These are phyloP conservation scores for Amoeboaphelidium occidentale DNA, from an alignment of 371 early-diverging fungal genomes.

Conservation along the genomic window DNA sequence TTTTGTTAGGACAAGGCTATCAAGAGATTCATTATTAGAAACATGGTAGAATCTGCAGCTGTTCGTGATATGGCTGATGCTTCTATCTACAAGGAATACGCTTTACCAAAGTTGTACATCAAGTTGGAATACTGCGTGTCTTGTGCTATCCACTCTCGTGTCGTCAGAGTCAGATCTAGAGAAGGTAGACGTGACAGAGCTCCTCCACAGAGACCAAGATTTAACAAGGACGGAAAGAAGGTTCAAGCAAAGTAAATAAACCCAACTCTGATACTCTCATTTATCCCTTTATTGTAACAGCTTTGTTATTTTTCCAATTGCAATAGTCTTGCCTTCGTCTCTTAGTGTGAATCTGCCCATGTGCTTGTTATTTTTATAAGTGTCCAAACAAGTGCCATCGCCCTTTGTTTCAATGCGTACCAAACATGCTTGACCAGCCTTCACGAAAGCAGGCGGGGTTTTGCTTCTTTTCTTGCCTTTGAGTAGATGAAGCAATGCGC, in stretches of 20 bases:
- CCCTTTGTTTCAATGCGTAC: constrained; percentile 49
- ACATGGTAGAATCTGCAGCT: constrained; percentile 96
- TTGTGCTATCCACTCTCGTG: constrained; percentile 93
- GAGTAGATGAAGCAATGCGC: constrained; percentile 56
- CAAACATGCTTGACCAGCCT: constrained; percentile 57
- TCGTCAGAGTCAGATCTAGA: constrained; percentile 87
- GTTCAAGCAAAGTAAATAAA: too few species aligned
- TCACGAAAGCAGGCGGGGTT: constrained; percentile 71
- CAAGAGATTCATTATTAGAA: constrained; percentile 90
- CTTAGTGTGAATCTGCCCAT: constrained; percentile 88
- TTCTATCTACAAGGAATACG: constrained; percentile 81
- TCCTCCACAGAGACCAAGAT: constrained; percentile 69
- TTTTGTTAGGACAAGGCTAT: constrained; percentile 84
- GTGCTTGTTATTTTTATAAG: constrained; percentile 64
- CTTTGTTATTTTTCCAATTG: constrained; percentile 77
- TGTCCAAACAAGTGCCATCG: constrained; percentile 54
- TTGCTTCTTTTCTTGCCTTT: constrained; percentile 41
- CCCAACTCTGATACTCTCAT: too few species aligned
- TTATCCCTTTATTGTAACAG: too few species aligned
- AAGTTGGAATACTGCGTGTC: constrained; percentile 95
- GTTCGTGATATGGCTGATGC: constrained; percentile 88
- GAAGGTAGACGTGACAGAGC: constrained; percentile 73
- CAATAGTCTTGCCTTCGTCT: constrained; percentile 86
- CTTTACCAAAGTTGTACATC: constrained; percentile 93
- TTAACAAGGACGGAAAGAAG: constrained; percentile 22